Evolutionary conservation across 2,329 filamentous ascomycete species (phyloP), one percentile per base, ranked within the genome.

Genomic region (Xylaria digitata): DNA sequence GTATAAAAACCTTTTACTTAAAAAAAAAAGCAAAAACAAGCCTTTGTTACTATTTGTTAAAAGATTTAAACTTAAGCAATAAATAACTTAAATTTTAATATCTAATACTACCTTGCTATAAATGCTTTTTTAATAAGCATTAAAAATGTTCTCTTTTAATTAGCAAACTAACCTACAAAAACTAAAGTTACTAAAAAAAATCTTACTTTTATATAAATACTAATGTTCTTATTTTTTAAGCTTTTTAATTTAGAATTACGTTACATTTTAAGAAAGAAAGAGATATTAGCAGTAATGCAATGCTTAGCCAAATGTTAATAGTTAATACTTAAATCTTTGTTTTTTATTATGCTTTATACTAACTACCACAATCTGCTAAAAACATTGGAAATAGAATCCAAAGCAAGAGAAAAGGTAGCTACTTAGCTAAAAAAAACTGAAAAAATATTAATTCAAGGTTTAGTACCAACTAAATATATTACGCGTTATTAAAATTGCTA

Each of bases 41-140:
- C 15, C 1, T 45, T 56, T 46, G 45, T 32, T 32, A 45, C n/a
- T 32, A 56, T 56, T n/a, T 56, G 26, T 45, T 30, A 56, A 45
- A 56, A 56, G 30, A 56, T 56, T 19, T 45, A 56, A 45, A 26
- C 3, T 9, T 43, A 45, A 43, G 37, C 21, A 17, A 8, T 56
- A 2, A 43, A 26, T 6, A 56, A 43, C 6, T 4, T 43, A n/a
- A 9, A 56, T 17, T 6, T 56, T 45, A 43, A 5, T 43, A 26
- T 56, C n/a, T 56, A 56, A n/a, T 56, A 56, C n/a, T 56, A 56
- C 17, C 42, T 56, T 43, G 40, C 13, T n/a, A 56, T 30, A 8
- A 56, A 56, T 30, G 15, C 7, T 2, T 56, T 45, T 2, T n/a
- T n/a, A 43, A 56, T 9, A 30, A 30, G 42, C n/a, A 2, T n/a